A percentile compares a stretch with the other conserved stretches of the same genome.
Evolutionary conservation across 805 yeast species (phyloP).

Genomic region (Saccharomyces mikatae): DNA sequence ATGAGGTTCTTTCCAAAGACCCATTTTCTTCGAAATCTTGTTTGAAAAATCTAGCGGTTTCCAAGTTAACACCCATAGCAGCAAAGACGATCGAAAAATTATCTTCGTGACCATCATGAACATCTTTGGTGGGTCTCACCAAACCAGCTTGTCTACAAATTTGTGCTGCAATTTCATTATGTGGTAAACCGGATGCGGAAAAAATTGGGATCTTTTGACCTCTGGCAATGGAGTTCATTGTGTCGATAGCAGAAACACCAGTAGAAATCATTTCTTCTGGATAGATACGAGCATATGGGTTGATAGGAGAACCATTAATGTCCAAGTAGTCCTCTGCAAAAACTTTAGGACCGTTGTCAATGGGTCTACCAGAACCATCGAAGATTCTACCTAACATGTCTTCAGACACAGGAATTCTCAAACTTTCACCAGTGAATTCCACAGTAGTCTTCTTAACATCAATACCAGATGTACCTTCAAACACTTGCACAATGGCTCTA

Average conservation of each 20-base stretch:
- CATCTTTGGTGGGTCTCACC: constrained; percentile 98
- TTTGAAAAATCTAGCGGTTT: constrained; percentile 95
- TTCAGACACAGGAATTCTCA: constrained; percentile 91
- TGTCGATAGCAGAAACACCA: constrained; percentile 96
- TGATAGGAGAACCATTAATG: constrained; percentile 97
- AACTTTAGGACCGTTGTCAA: constrained; percentile 96
- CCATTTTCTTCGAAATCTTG: constrained; percentile 99
- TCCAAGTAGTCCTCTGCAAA: constrained; percentile 98
- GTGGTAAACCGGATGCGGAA: constrained; percentile 98
- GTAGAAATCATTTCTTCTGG: constrained; percentile 99
- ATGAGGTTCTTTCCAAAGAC: constrained; percentile 92
- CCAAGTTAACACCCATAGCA: constrained; percentile 99
- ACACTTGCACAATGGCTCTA: constrained; percentile 96
- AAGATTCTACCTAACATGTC: constrained; percentile 96
- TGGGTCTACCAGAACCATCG: constrained; percentile 98
- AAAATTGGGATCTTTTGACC: constrained; percentile 99
- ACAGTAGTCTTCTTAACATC: constrained; percentile 97
- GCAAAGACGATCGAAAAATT: constrained; percentile 98
- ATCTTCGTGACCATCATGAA: constrained; percentile 99
- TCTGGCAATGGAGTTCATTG: constrained; percentile 99
- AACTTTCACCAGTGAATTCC: constrained; percentile 91
- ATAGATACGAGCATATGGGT: constrained; percentile 95
- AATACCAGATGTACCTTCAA: constrained; percentile 97
- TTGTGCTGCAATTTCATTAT: constrained; percentile 99
- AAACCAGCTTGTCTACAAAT: constrained; percentile 99